Evolutionary conservation across 2,329 filamentous ascomycete genomes (phyloP).

Genomic region (Fusarium armeniacum): DNA sequence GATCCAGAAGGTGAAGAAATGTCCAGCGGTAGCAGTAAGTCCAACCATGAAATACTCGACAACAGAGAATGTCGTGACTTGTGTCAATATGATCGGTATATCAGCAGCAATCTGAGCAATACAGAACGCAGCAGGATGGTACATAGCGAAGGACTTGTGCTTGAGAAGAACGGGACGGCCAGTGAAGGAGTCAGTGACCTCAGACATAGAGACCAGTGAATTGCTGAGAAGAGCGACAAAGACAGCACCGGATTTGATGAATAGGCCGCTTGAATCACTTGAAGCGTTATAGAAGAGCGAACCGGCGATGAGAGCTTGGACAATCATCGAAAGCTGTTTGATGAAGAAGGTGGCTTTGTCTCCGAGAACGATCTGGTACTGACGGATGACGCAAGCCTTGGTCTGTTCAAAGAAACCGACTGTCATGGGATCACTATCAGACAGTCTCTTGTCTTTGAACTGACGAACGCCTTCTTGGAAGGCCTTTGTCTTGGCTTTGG

Average conservation of each 20-base stretch:
- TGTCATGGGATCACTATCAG: constrained; percentile 68
- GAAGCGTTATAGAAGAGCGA: constrained; percentile 78
- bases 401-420: constrained; percentile 69
- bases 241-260: constrained; percentile 73
- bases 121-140: constrained; percentile 71
- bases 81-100: constrained; percentile 69
- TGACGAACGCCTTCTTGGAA: constrained; percentile 67
- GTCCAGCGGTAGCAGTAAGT: constrained; percentile 62
- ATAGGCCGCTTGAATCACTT: constrained; percentile 69
- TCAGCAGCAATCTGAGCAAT: constrained; percentile 68
- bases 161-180: constrained; percentile 72
- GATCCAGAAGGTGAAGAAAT: constrained; percentile 75
- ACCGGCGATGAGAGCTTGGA: constrained; percentile 73
- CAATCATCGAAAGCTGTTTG: constrained; percentile 70
- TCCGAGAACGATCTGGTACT: constrained; percentile 76
- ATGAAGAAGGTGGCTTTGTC: constrained; percentile 74
- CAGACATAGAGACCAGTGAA: constrained; percentile 72
- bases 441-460: constrained; percentile 69
- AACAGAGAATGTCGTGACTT: constrained; percentile 70
- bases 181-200: constrained; percentile 73
- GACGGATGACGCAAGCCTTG: constrained; percentile 67
- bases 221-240: constrained; percentile 76
- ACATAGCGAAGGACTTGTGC: constrained; percentile 70
- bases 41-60: constrained; percentile 75
- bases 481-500: constrained; percentile 63